These are phyloP conservation scores for Xerophyta viscosa DNA, from an alignment of 106 monocot species.

Conservation along the genomic window DNA sequence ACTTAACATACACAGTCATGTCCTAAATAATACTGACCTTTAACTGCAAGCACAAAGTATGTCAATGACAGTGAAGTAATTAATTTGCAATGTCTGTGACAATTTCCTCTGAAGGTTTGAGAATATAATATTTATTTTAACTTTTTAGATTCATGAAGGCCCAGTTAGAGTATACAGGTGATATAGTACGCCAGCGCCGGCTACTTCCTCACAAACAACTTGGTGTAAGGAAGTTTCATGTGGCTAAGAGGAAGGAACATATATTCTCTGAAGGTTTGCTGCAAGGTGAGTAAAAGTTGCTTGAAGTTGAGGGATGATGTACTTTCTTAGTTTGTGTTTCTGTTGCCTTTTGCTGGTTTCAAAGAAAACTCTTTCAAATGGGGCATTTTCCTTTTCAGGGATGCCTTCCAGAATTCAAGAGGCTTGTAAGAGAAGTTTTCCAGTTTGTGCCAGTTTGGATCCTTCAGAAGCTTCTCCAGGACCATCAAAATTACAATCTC, in stretches of 20 bases:
- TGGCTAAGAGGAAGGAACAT: conserved; percentile 18
- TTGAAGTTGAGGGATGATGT: too few relatives aligned
- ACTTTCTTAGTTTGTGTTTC: too few relatives aligned
- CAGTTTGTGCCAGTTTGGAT: conserved; percentile 7
- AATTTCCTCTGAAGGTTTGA: too few relatives aligned
- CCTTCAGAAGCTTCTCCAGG: conserved; percentile 9
- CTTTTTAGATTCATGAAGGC: conserved; percentile 45
- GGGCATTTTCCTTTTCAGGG: conserved; percentile 21
- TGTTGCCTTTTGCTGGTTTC: conserved; percentile 3
- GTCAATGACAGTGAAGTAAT: too few relatives aligned
- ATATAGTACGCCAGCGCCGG: conserved; percentile 42
- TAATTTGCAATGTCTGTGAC: too few relatives aligned
- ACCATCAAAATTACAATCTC: conserved; percentile 1
- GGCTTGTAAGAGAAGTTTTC: conserved; percentile 24
- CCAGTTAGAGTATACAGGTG: conserved; percentile 32
- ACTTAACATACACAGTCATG: too few relatives aligned
- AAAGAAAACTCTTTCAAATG: not conserved
- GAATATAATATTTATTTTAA: not conserved
- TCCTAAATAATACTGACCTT: too few relatives aligned
- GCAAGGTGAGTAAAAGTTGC: conserved; percentile 51
- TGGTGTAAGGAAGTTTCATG: conserved; percentile 34
- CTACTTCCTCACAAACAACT: conserved; percentile 40
- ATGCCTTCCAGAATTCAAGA: conserved; percentile 29
- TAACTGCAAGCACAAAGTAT: too few relatives aligned
- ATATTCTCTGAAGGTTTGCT: conserved; percentile 42